Evolutionary conservation across 2,329 filamentous ascomycete genomes (phyloP).

Genomic region (Botryotinia calthae): DNA sequence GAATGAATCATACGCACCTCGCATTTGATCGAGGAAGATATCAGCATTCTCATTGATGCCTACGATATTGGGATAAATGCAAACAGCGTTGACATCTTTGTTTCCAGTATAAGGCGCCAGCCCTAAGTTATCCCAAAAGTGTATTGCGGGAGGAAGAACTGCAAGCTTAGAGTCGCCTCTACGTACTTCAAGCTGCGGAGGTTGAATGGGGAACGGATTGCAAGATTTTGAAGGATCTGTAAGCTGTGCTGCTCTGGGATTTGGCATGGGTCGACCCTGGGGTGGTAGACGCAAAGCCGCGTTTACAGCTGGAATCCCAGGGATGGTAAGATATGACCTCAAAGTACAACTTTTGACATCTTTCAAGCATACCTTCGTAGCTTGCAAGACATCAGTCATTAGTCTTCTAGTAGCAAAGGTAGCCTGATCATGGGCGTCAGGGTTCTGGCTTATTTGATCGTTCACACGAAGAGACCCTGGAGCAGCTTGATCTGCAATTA

Average conservation of each 20-base stretch:
- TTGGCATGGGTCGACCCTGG: conserved; percentile 31
- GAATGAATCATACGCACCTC: conserved; percentile 69
- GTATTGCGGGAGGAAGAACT: conserved; percentile 68
- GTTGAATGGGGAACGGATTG: conserved; percentile 60
- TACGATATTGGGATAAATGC: conserved; percentile 65
- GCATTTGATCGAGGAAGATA: conserved; percentile 65
- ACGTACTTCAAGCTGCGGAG: conserved; percentile 70
- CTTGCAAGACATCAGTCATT: conserved; percentile 47
- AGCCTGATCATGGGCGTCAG: conserved; percentile 20
- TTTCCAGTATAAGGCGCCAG: conserved; percentile 67
- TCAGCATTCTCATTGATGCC: conserved; percentile 60
- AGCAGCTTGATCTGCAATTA: conserved; percentile 68
- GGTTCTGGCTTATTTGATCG: conserved; percentile 18
- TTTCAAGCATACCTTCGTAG: conserved; percentile 46
- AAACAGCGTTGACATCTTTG: conserved; percentile 70
- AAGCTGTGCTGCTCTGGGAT: conserved; percentile 27
- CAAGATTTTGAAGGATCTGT: conserved; percentile 43
- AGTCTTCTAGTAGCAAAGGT: conserved; percentile 32
- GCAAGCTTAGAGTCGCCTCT: conserved; percentile 68
- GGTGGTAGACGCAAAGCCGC: conserved; percentile 49
- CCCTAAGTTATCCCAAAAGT: conserved; percentile 80
- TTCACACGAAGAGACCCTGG: conserved; percentile 46
- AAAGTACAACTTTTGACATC: conserved; percentile 44
- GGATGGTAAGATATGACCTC: conserved; percentile 54
- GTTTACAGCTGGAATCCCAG: conserved; percentile 54